Evolutionary conservation across 2,329 filamentous ascomycete species (phyloP), one percentile per base, ranked within the genome.

Genomic region (Colletotrichum horii): DNA sequence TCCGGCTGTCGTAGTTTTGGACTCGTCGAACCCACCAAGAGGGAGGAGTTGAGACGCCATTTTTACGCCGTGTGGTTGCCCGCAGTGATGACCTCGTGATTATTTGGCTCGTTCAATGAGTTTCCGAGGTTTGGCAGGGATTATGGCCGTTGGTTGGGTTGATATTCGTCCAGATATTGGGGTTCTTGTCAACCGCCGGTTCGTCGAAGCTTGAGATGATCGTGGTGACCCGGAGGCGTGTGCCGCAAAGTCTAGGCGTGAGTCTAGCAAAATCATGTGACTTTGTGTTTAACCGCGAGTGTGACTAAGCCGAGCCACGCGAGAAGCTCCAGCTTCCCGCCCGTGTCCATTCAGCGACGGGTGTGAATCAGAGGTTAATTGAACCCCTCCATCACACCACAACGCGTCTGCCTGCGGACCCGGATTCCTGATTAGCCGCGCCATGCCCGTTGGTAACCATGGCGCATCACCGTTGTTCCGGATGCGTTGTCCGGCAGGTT

Each of bases 11-110:
- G 62, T 30, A 36, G 30, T 36, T 48, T 36, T 22, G 36, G 60
- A 36, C 66, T 32, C 12, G 71, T 56, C 65, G 32, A 58, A 43
- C 56, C 22, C 24, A 70, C 93, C 93, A 80, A 95, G 87, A 70
- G 93, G 94, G 70, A 95, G 89, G 71, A 95, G 90, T 85, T 95
- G 93, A 73, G 94, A 94, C 60, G 94, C 90, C 93, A 95, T 94
- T 58, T 67, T 74, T 36, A 30, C 43, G 64, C 14, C 60, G n/a
- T 56, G 66, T 26, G 11, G 32, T 36, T 24, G 43, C 11, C 9
- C n/a, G 24, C 16, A 22, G 15, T n/a, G 3, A 24, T 52, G 28
- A 11, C 36, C 12, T 52, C 9, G 22, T 19, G 5, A 16, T 22
- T 11, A 8, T 24, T 26, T 4, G 8, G 16, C 55, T 61, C 32